Evolutionary conservation across 2,329 filamentous ascomycete species (phyloP).

Genomic region (Fusarium caatingaense): DNA sequence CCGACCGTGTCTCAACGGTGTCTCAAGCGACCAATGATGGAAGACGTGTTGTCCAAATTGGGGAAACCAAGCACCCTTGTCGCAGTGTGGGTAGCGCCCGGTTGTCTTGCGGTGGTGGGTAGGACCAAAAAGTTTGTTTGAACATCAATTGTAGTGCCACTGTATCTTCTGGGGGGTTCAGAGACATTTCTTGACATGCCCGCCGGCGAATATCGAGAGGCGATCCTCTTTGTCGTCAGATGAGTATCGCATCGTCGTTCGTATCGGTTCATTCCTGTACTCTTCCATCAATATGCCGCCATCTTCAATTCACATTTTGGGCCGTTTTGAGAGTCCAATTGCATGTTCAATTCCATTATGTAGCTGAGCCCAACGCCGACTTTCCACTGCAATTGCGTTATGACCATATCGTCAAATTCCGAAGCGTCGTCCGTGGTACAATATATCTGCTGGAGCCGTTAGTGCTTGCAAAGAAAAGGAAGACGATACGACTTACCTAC

Average conservation of each 20-base stretch:
- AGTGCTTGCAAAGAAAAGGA: not conserved
- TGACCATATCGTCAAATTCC: not conserved
- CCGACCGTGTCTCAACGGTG: not conserved
- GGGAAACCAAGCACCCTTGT: not conserved
- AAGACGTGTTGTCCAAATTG: not conserved
- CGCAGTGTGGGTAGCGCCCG: not conserved
- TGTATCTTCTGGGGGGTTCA: no score
- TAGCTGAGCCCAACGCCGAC: not conserved
- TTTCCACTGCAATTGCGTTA: not conserved
- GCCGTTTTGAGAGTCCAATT: not conserved
- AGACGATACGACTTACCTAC: not conserved
- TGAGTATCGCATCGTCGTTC: not conserved
- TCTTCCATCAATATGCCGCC: rapidly evolving
- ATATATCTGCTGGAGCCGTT: not conserved
- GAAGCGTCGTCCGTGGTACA: rapidly evolving
- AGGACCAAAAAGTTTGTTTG: not conserved
- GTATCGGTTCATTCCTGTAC: not conserved
- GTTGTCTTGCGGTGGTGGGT: not conserved
- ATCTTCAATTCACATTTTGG: not conserved
- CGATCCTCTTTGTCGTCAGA: not conserved
- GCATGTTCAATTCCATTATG: not conserved
- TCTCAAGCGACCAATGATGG: not conserved
- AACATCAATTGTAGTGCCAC: not conserved
- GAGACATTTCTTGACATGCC: no score
- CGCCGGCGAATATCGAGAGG: not conserved